These are phyloP conservation scores for Phytopythium mirpurense DNA, from an alignment of 352 stramenopile genomes.

Conservation along the genomic window DNA sequence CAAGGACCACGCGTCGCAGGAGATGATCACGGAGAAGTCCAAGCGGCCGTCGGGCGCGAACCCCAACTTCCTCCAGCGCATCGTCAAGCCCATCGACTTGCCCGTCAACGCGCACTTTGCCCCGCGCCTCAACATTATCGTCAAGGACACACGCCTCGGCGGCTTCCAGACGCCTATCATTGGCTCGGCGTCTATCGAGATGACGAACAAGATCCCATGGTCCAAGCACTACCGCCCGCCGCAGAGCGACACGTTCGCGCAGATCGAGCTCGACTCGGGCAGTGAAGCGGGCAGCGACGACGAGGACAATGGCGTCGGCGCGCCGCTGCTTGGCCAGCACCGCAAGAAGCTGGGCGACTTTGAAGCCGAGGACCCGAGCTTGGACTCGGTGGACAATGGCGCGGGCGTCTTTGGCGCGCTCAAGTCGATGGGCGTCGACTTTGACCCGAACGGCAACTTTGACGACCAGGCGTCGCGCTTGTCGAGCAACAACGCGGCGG, in stretches of 20 bases:
- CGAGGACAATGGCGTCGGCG: slow-evolving; percentile 27
- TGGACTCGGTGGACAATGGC: slow-evolving; percentile 62
- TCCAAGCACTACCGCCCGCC: slow-evolving; percentile 68
- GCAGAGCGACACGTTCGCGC: slow-evolving; percentile 56
- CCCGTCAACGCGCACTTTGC: slow-evolving; percentile 86
- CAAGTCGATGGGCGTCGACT: slow-evolving; percentile 80
- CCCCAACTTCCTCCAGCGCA: slow-evolving; percentile 88
- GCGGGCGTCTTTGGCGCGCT: slow-evolving; percentile 83
- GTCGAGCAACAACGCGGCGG: slow-evolving; percentile 33
- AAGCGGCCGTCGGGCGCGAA: slow-evolving; percentile 77
- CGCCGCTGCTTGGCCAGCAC: slow-evolving; percentile 33
- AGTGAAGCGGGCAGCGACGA: slow-evolving; percentile 29
- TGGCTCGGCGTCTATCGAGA: slow-evolving; percentile 79
- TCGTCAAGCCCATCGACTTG: slow-evolving; percentile 85
- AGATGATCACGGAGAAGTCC: slow-evolving; percentile 86
- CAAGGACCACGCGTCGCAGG: slow-evolving; percentile 67
- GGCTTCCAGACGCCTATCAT: slow-evolving; percentile 84
- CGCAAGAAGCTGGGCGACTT: slow-evolving; percentile 7
- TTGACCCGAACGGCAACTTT: slow-evolving; percentile 58
- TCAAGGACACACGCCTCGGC: slow-evolving; percentile 85
- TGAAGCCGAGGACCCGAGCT: slow-evolving; percentile 15
- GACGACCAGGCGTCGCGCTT: slow-evolving; percentile 46
- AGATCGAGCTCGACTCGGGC: slow-evolving; percentile 62
- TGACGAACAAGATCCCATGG: slow-evolving; percentile 82
- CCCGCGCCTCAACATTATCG: slow-evolving; percentile 85